A percentile compares a stretch with the other conserved stretches of the same genome.
These are phyloP conservation scores for Corallochytrium limacisporum DNA, from an alignment of 78 protist genomes.

Conservation along the genomic window DNA sequence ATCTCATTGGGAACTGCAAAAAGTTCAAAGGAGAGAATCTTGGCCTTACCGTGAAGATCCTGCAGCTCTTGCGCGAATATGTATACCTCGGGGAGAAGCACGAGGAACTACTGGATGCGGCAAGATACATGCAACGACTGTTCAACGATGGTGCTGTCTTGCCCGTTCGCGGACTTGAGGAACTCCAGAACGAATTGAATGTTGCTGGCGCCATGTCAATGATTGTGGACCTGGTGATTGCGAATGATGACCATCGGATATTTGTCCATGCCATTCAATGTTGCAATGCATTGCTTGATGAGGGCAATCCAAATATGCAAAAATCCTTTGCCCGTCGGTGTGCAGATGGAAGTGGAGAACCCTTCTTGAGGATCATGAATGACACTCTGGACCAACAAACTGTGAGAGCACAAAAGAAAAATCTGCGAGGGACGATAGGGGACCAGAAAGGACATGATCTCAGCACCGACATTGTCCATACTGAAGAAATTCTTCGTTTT, in stretches of 20 bases:
- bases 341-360: not conserved
- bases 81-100: no score
- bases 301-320: not conserved
- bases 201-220: not conserved
- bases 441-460: no score
- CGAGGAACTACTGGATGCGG: no score
- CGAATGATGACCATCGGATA: not conserved
- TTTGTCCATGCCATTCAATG: not conserved
- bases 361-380: not conserved
- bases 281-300: not conserved
- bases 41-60: no score
- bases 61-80: no score
- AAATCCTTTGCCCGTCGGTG: not conserved
- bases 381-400: not conserved
- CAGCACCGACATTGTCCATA: no score
- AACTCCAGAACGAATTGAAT: not conserved
- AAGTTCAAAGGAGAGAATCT: no score
- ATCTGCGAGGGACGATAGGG: no score
- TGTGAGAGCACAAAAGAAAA: not conserved
- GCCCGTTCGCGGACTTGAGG: not conserved
- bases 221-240: not conserved
- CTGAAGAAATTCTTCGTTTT: slow-evolving; percentile 4
- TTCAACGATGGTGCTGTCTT: no score
- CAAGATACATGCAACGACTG: no score
- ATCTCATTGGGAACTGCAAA: no score